A percentile compares a stretch with the other conserved stretches of the same genome.
Evolutionary conservation across 179 eudicot species (phyloP).

Genomic region (Pouteria campechiana): DNA sequence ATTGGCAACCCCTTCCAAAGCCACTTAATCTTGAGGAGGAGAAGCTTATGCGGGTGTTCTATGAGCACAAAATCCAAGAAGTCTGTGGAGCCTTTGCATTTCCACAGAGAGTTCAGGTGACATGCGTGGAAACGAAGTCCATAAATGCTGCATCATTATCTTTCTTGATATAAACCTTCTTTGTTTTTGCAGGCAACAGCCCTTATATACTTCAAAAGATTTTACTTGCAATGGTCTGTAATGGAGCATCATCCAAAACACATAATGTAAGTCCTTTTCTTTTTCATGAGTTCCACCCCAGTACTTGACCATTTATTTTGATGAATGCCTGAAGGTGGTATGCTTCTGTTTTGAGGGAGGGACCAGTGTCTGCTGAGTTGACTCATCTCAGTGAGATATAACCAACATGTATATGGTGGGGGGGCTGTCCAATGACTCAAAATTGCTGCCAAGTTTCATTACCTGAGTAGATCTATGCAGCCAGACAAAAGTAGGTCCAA

Average conservation of each 20-base stretch:
- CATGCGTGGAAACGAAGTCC: no score
- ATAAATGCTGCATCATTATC: no score
- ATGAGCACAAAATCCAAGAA: conserved; percentile 83
- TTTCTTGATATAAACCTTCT: no score
- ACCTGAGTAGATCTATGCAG: no score
- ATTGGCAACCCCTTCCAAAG: conserved; percentile 70
- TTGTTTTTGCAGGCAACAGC: conserved; percentile 75
- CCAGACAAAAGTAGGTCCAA: no score
- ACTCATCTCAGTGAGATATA: no score
- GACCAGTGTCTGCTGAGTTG: no score
- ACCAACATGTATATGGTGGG: no score
- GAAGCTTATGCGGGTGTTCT: conserved; percentile 61
- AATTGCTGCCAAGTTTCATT: no score
- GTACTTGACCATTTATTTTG: neutral
- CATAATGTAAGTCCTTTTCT: conserved; percentile 52
- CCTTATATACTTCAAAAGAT: conserved; percentile 84
- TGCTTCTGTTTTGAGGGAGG: no score
- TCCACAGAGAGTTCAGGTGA: conserved; percentile 95
- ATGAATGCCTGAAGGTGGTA: no score
- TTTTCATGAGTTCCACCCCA: neutral
- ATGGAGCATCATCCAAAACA: conserved; percentile 96
- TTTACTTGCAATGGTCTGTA: conserved; percentile 93
- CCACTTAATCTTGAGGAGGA: conserved; percentile 82
- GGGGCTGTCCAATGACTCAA: no score
- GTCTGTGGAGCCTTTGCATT: conserved; percentile 82